Base-by-base conservation (phyloP, 495 filamentous ascomycete species). In the Parathielavia hyrcaniae region DNA sequence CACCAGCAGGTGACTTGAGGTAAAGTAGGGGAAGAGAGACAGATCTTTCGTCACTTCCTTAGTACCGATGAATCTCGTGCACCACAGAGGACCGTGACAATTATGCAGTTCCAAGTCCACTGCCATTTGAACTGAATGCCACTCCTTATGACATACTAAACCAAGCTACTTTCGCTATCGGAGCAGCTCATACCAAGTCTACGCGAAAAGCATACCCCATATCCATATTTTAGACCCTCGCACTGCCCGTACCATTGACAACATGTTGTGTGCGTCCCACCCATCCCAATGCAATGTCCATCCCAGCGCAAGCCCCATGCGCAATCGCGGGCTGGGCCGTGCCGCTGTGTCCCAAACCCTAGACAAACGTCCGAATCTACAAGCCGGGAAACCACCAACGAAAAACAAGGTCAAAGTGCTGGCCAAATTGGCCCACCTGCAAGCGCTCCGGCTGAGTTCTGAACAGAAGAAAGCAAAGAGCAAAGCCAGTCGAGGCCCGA, bases 361-460 rank as follows among this genome's bases (percentile, higher is more conserved):
- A 19, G 7, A 14, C 8, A 53, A 53, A 47, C 20, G 22, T 19
- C 19, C 36, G 34, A 57, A 41, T n/a, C 53, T 17, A 46, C 35
- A 45, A 47, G 45, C 43, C 32, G 58, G 58, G 58, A 51, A 60
- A 60, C 55, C 58, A 60, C 50, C 36, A 54, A 44, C 44, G 39
- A 49, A 55, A 39, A 43, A 43, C 46, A 50, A 34, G 46, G 32
- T 34, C 22, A 47, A 38, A n/a, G 32, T 38, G 20, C 32, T 16
- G 43, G 30, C 36, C 36, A 41, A 41, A 50, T 14, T 14, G 26
- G 35, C 36, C 36, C 44, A 57, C n/a, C 43, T 7, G 40, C 6
- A 30, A 43, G 34, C 16, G 45, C 9, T 16, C 23, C 45, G 36
- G 26, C 41, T 50, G 45, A 23, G 35, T 30, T n/a, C 3, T 41